Base-by-base conservation (phyloP, 2,329 filamentous ascomycete genomes). In the Penicillium sp. region DNA sequence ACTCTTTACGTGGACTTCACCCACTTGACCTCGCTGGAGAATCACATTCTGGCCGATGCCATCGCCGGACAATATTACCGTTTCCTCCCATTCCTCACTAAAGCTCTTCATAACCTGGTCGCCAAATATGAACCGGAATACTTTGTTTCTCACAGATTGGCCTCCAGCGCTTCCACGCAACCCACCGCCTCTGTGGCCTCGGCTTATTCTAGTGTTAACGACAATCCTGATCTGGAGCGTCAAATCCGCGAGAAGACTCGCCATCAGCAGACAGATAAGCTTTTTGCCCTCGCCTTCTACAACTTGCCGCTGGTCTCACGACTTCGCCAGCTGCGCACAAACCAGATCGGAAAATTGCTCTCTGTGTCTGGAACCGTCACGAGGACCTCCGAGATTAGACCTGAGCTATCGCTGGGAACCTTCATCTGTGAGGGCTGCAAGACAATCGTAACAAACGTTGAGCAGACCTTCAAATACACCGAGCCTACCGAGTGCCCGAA, bases 311-410 rank as follows among this genome's bases (percentile, higher is more conserved):
- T 96, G 1, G 88, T 96, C 13, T 94, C 90, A 2, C 82, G 92
- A 60, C 84, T 96, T 51, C 88, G 92, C 54, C 87, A 90, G 65
- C 79, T 99, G 57, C 87, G 94, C 29, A 95, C 94, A 24, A 82
- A 85, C 57, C 92, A 96, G 63, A 95, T 99, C 64, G 94, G 94
- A 49, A 90, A 93, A 68, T 82, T 99, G 41, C 84, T 96, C 6
- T 96, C 94, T 10, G 95, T 99, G 62, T 99, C 94, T 7, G 94
- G 94, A 44, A 99, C 94, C 0, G 93, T 96, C 26, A 99, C 94
- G 1, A 84, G 94, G 70, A 99, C 94, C 6, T 99, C 94, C 9
- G 94, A 99, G 79, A 94, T 99, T 23, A 85, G 94, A 31, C 94
- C 94, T 0, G 94, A 99, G 73, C 76, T 99, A 55, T 95, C 91